Percentiles rank a stretch among this genome's conserved stretches.
phyloP scores from a whole-genome alignment of 768 basidiomycete species.

The Pleurotus tuoliensis region DNA sequence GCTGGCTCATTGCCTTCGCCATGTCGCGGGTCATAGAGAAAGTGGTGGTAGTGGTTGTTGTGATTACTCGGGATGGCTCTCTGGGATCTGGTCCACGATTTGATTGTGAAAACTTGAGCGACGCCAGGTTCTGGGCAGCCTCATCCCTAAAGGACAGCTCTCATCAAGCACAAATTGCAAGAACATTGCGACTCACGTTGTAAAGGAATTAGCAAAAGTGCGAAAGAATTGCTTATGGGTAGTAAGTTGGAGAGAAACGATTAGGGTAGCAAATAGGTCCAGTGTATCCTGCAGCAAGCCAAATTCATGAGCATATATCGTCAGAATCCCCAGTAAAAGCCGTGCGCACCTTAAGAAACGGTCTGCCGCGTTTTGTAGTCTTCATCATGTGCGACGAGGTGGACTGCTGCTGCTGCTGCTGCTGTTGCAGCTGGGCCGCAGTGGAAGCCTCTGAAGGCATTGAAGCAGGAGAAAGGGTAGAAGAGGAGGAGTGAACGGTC shows the following conservation, averaged over 20 bases:
- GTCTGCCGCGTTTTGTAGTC: conserved; percentile 93
- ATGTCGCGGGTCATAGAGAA: conserved; percentile 99
- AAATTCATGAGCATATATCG: conserved; percentile 2
- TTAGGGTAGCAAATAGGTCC: conserved; percentile 94
- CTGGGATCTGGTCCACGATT: conserved; percentile 97
- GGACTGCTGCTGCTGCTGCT: conserved; percentile 21
- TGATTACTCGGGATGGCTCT: conserved; percentile 96
- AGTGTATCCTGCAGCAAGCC: conserved; percentile 75
- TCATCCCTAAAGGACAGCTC: conserved; percentile 66
- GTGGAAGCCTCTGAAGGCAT: conserved; percentile 34
- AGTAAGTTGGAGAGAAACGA: conserved; percentile 86
- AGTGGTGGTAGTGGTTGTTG: conserved; percentile 98
- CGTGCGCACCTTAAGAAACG: conserved; percentile 77
- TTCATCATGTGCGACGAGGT: conserved; percentile 96
- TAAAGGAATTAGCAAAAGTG: conserved; percentile 90
- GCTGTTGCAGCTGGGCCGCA: conserved; percentile 30
- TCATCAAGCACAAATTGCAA: conserved; percentile 9
- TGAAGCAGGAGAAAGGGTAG: conserved; percentile 35
- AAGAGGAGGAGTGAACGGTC: conserved; percentile 47
- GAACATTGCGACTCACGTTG: conserved; percentile 64
- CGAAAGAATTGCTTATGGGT: conserved; percentile 96
- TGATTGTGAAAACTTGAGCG: conserved; percentile 98
- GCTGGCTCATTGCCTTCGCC: conserved; percentile 99
- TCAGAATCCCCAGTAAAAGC: conserved; percentile 11
- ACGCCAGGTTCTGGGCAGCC: conserved; percentile 88